Evolutionary conservation across 2,329 filamentous ascomycete species (phyloP).

Genomic region (Fusarium avenaceum): DNA sequence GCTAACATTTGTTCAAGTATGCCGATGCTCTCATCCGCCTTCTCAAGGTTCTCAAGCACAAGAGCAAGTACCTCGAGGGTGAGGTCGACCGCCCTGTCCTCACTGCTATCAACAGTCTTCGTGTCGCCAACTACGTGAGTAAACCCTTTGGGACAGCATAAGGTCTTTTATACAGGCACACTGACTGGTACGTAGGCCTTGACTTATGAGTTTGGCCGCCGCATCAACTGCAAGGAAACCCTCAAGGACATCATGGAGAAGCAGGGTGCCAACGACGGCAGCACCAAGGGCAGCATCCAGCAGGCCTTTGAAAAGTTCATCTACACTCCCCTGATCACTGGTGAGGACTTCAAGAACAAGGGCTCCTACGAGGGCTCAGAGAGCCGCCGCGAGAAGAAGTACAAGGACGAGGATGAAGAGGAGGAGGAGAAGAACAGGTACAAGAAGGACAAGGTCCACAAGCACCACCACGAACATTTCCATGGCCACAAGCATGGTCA

Average conservation of each 20-base stretch:
- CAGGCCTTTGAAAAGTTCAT: conserved; percentile 48
- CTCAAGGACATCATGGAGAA: conserved; percentile 48
- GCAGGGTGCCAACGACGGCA: conserved; percentile 50
- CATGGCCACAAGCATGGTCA: conserved; percentile 19
- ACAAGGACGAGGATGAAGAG: conserved; percentile 8
- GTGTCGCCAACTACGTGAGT: conserved; percentile 47
- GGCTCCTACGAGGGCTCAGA: conserved; percentile 8
- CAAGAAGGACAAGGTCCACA: conserved; percentile 7
- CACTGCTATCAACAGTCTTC: conserved; percentile 50
- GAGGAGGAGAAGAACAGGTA: background rate
- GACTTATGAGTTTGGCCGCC: conserved; percentile 49
- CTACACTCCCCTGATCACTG: conserved; percentile 49
- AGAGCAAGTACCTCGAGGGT: conserved; percentile 46
- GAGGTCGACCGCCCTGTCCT: conserved; percentile 49
- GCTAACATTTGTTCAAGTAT: conserved; percentile 39
- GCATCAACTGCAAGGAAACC: conserved; percentile 46
- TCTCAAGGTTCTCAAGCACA: conserved; percentile 44
- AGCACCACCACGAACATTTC: conserved; percentile 23
- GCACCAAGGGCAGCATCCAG: conserved; percentile 48
- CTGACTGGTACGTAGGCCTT: conserved; percentile 37
- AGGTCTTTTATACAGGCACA: background rate
- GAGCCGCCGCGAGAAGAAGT: conserved; percentile 2
- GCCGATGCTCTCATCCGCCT: conserved; percentile 49
- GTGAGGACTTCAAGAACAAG: conserved; percentile 48
- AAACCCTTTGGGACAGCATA: background rate